Conservation (phyloP, 495 filamentous ascomycete genomes). For the Neurospora sp. region DNA sequence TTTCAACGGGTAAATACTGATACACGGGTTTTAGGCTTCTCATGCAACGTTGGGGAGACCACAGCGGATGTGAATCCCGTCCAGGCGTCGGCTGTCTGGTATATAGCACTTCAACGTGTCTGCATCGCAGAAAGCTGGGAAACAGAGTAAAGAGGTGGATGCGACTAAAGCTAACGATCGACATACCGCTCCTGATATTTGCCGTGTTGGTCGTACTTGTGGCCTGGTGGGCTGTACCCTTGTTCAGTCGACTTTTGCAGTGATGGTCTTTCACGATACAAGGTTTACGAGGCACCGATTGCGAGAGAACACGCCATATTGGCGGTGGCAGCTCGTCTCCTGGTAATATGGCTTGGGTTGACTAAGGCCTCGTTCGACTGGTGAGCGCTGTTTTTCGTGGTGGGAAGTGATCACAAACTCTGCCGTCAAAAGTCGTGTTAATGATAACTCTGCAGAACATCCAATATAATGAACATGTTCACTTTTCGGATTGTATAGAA, state of each 20-base stretch:
- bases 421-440: neutral
- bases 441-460: neutral
- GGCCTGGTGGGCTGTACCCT: slow-evolving; percentile 7
- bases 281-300: neutral
- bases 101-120: slow-evolving; percentile 36
- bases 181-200: slow-evolving; percentile 24
- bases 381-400: neutral
- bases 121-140: slow-evolving; percentile 21
- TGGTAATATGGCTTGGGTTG: too few relatives aligned
- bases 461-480: neutral
- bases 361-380: neutral
- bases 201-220: slow-evolving; percentile 19
- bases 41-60: slow-evolving; percentile 43
- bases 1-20: neutral
- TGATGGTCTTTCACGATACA: neutral
- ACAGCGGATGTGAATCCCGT: slow-evolving; percentile 42
- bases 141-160: slow-evolving; percentile 29
- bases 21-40: slow-evolving; percentile 23
- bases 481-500: neutral
- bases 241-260: neutral
- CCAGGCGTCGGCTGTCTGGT: slow-evolving; percentile 43
- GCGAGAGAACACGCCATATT: neutral
- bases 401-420: neutral
- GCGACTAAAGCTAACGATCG: slow-evolving; percentile 19
- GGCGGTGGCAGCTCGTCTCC: neutral